Percentiles rank a stretch among this genome's conserved stretches.
These are phyloP conservation scores for Fusarium mundagurra DNA, from an alignment of 2,329 filamentous ascomycete species.

Conservation along the genomic window DNA sequence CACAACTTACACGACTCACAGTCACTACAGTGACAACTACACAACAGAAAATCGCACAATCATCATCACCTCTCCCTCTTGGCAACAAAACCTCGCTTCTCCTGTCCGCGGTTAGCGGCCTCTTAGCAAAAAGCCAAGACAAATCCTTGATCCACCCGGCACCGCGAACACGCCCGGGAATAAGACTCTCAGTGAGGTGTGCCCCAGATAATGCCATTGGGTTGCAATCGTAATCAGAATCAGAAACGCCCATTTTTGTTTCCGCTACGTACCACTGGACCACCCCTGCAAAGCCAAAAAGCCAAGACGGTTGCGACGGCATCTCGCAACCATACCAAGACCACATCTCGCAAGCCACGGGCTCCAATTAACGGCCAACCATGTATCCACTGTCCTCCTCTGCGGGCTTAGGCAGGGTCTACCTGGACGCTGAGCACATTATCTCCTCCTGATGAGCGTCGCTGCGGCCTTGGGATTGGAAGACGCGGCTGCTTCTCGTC, in stretches of 20 bases:
- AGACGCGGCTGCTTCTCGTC: not conserved
- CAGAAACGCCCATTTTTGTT: slow-evolving; percentile 33
- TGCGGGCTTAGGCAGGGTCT: slow-evolving; percentile 16
- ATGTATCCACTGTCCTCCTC: slow-evolving; percentile 30
- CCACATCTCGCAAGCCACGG: slow-evolving; percentile 42
- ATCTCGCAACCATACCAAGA: slow-evolving; percentile 48
- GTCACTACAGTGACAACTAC: not conserved
- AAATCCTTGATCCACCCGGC: slow-evolving; percentile 36
- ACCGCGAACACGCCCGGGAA: slow-evolving; percentile 44
- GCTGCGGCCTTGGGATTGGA: slow-evolving; percentile 24
- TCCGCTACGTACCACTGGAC: not conserved
- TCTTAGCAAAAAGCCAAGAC: slow-evolving; percentile 23
- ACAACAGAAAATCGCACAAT: not conserved
- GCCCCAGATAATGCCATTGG: slow-evolving; percentile 37
- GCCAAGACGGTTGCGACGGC: slow-evolving; percentile 54
- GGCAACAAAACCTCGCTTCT: not conserved
- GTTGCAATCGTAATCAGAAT: slow-evolving; percentile 9
- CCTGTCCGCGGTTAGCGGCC: slow-evolving; percentile 14
- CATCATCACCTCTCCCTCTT: slow-evolving; percentile 7
- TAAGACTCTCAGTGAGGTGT: slow-evolving; percentile 37
- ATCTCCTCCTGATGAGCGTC: slow-evolving; percentile 1
- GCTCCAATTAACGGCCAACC: slow-evolving; percentile 34
- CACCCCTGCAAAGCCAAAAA: slow-evolving; percentile 46
- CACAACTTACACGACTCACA: not conserved
- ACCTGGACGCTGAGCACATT: slow-evolving; percentile 11